Evolutionary conservation across 1,284 basidiomycete genomes (phyloP), one percentile per base, ranked within the genome.

Genomic region (Ceratobasidium papillatum): DNA sequence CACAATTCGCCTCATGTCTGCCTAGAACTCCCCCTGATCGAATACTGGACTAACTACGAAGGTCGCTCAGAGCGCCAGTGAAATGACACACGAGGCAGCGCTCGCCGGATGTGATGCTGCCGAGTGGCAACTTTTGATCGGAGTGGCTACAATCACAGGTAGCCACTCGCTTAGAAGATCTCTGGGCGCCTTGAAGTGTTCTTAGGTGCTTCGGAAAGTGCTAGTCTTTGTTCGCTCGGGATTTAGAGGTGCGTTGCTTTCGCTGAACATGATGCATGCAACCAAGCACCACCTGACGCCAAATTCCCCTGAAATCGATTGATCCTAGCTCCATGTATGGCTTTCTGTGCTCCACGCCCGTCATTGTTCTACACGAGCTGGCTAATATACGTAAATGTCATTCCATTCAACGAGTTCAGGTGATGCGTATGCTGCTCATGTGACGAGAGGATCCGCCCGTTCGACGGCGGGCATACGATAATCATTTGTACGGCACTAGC

Each of bases 81-180:
- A 47, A 47, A n/a, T n/a, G 3, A 47, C 19, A 7, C 45, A 47
- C 45, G 45, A 47, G 45, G 45, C 45, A 47, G 45, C 45, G 27
- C 52, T 19, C 52, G 14, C 25, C 30, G n/a, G n/a, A n/a, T 7
- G 34, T 22, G 34, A 38, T 38, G 56, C 22, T 12, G 19, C 32
- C 19, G 56, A 36, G 56, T 32, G 32, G 17, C 34, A 34, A 36
- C 34, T 59, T 59, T n/a, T 59, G 56, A 34, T 59, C 34, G 56
- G 56, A 36, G 56, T 59, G 56, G 34, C 56, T 38, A 59, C 56
- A 30, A 36, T 38, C 34, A 51, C 56, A 30, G 12, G 56, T 36
- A 36, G 34, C 34, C 27, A 59, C 22, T 30, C 19, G 3, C 17
- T n/a, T 36, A n/a, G 34, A 38, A 51, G 19, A 11, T 43, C 17